Base-by-base conservation (phyloP, 1,284 basidiomycete species). In the Ustilago trichophora region DNA sequence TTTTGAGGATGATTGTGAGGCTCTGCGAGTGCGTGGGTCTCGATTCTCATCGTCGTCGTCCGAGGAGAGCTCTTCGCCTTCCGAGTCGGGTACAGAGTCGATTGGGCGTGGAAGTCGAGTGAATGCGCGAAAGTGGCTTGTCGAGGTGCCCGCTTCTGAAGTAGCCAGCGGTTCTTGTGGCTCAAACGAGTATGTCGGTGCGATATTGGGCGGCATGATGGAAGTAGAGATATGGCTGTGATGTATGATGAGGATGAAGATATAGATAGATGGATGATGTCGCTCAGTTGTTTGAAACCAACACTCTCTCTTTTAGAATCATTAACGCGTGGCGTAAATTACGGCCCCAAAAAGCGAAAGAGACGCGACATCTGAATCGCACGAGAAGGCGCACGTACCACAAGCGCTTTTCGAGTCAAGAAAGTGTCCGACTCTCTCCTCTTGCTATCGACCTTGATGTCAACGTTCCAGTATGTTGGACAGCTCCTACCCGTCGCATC, bases 241-340 rank as follows among this genome's bases (percentile, higher is more conserved):
- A n/a, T n/a, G n/a, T n/a, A n/a, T n/a, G n/a, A n/a, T n/a, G n/a
- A n/a, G n/a, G n/a, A n/a, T n/a, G n/a, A n/a, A n/a, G n/a, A n/a
- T n/a, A n/a, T n/a, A n/a, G n/a, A n/a, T n/a, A n/a, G n/a, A n/a
- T n/a, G n/a, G n/a, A n/a, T n/a, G n/a, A n/a, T n/a, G n/a, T n/a
- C n/a, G n/a, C n/a, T n/a, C n/a, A n/a, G n/a, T n/a, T n/a, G n/a
- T n/a, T n/a, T n/a, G 36, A 21, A 33, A 29, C 22, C 43, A 25
- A 34, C 43, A 18, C n/a, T n/a, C n/a, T n/a, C n/a, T n/a, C n/a
- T n/a, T n/a, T n/a, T n/a, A n/a, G n/a, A n/a, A n/a, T n/a, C n/a
- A n/a, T n/a, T n/a, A n/a, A 60, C 52, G 52, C 52, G 48, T 63
- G 59, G 59, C 59, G 59, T 55, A 51, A 63, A 63, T 48, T 63